A percentile compares a stretch with the other conserved stretches of the same genome.
Conservation (phyloP, 495 filamentous ascomycete genomes). For the Penicillium coffeae region DNA sequence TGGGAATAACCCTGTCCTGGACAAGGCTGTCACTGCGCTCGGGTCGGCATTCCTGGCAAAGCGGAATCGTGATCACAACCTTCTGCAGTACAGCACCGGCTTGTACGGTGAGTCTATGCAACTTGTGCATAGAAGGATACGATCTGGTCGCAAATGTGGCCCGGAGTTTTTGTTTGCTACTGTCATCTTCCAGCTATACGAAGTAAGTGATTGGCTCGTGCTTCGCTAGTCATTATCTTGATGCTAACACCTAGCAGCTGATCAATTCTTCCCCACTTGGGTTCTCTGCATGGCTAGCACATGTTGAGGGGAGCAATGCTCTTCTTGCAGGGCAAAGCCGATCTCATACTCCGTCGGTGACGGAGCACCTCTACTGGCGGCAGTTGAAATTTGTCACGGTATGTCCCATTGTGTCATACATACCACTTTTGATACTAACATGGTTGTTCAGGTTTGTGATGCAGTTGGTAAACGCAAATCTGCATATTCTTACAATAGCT, state of each 20-base stretch:
- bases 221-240: no score
- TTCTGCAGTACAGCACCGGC: slow-evolving; percentile 20
- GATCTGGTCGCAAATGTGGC: slow-evolving; percentile 10
- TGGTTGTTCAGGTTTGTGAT: slow-evolving; percentile 16
- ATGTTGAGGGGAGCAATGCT: slow-evolving; percentile 25
- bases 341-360: slow-evolving; percentile 2
- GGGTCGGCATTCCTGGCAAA: slow-evolving; percentile 21
- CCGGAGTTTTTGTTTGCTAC: slow-evolving; percentile 24
- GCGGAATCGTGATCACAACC: slow-evolving; percentile 11
- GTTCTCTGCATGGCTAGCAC: slow-evolving; percentile 22
- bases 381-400: slow-evolving; percentile 25
- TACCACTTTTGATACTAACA: no score
- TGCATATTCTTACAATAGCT: slow-evolving; percentile 7
- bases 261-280: slow-evolving; percentile 24
- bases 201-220: no score
- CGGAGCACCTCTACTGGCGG: slow-evolving; percentile 18
- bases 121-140: slow-evolving; percentile 16
- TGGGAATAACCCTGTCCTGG: slow-evolving; percentile 12
- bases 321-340: slow-evolving; percentile 10
- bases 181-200: slow-evolving; percentile 24
- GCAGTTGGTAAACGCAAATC: slow-evolving; percentile 18
- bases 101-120: slow-evolving; percentile 20
- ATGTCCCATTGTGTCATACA: no score
- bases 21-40: slow-evolving; percentile 18
- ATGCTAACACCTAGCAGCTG: no score